Base-by-base conservation (phyloP, 345 rosid species). In the Ceriops zippeliana region DNA sequence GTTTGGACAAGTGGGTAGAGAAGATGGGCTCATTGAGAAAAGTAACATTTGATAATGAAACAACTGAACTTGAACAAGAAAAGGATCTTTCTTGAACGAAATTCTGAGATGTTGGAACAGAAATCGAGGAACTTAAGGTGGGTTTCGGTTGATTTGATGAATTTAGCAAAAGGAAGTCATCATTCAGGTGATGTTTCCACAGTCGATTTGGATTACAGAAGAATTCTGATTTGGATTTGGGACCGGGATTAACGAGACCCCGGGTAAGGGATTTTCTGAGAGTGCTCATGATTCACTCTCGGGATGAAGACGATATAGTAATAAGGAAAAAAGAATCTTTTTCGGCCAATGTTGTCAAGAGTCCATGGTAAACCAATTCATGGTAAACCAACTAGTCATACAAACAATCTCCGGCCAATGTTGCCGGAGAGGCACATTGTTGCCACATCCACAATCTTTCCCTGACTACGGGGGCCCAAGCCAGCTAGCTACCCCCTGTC, bases 1-100 rank as follows among this genome's bases (percentile, higher is more conserved):
- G 54, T 28, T 52, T 47, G 52, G 62, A 62, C 31, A 80, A 52
- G 24, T 51, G 72, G 66, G 60, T 27, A 64, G 24, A 20, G 65
- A 38, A 11, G 20, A 68, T 34, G 66, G 66, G 31, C 52, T 31
- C 26, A 51, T 61, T 31, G 17, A 24, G 11, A 38, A 58, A 0
- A 38, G 19, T 34, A 59, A 8, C 26, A 27, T n/a, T 58, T 42
- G 71, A 42, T 19, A 32, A 32, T 9, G 66, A 58, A 68, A 68
- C 10, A 16, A n/a, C 52, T 11, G 69, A 49, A 61, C 68, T 52
- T 4, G 59, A 61, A 34, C 51, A 4, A 42, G 34, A 56, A 54
- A 30, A 52, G 0, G 63, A 46, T 52, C 58, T 65, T 26, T 47
- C 49, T 54, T 53, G 56, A 38, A 17, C 62, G 26, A n/a, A 42